These are phyloP conservation scores for Mycena pura DNA, from an alignment of 768 basidiomycete species.

Conservation along the genomic window DNA sequence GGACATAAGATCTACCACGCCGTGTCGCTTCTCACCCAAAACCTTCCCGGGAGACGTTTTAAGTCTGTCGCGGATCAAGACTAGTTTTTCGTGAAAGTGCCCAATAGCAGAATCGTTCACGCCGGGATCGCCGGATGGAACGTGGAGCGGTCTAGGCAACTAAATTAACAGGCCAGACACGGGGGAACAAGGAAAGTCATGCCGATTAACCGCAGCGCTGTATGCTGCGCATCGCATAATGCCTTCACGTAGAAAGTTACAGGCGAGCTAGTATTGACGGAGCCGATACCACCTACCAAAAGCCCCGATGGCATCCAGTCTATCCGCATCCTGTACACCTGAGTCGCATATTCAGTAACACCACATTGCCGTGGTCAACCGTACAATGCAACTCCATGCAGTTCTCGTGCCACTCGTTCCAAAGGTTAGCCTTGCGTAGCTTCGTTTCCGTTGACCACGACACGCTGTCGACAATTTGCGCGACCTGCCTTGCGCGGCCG, in stretches of 20 bases:
- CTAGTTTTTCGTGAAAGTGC: conserved; percentile 88
- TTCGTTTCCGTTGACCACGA: too few relatives aligned
- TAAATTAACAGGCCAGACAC: not conserved
- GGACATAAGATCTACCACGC: too few relatives aligned
- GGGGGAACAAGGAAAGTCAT: not conserved
- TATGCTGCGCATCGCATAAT: conserved; percentile 61
- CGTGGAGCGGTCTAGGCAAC: conserved; percentile 49
- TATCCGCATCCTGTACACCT: conserved; percentile 62
- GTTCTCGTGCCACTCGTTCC: conserved; percentile 13
- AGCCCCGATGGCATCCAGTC: conserved; percentile 61
- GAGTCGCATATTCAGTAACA: not conserved
- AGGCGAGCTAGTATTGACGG: not conserved
- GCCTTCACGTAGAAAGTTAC: conserved; percentile 32
- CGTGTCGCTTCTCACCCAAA: conserved; percentile 75
- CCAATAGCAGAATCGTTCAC: conserved; percentile 63
- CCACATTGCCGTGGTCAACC: not conserved
- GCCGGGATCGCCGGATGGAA: conserved; percentile 54
- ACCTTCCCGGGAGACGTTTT: conserved; percentile 77
- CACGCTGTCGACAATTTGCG: too few relatives aligned
- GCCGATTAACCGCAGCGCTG: conserved; percentile 49
- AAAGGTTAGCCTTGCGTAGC: conserved; percentile 2
- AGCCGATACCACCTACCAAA: conserved; percentile 46
- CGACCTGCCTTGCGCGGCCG: too few relatives aligned
- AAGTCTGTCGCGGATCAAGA: conserved; percentile 74
- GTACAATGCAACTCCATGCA: conserved; percentile 15